phyloP scores from a whole-genome alignment of 805 yeast species.

The Debaryomyces prosopidis region DNA sequence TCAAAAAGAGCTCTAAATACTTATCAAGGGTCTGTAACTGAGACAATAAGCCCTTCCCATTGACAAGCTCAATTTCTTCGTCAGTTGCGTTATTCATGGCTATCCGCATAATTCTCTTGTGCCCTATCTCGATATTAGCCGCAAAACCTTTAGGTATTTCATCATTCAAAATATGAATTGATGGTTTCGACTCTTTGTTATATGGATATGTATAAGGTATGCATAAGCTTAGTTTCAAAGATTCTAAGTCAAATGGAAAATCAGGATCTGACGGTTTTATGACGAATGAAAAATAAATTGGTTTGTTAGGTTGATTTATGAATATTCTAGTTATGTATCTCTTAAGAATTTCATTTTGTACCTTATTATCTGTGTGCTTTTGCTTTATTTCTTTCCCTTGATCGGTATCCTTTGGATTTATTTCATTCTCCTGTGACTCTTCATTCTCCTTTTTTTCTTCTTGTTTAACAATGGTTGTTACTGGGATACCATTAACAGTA shows the following conservation, averaged over 20 bases:
- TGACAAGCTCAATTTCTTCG: constrained; percentile 32
- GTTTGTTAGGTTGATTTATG: constrained; percentile 17
- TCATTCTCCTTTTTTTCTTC: neutral
- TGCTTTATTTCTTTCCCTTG: constrained; percentile 5
- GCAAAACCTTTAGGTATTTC: constrained; percentile 73
- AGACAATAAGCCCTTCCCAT: constrained; percentile 54
- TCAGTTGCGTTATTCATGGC: constrained; percentile 22
- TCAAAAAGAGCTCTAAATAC: constrained; percentile 57
- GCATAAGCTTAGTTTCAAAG: constrained; percentile 51
- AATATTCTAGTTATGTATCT: constrained; percentile 16
- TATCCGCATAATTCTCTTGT: constrained; percentile 41
- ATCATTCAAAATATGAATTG: constrained; percentile 57
- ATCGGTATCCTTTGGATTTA: neutral
- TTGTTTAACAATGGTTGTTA: constrained; percentile 8
- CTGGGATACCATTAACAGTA: constrained; percentile 36
- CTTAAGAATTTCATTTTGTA: constrained; percentile 11
- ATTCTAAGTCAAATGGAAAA: constrained; percentile 63
- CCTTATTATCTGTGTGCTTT: constrained; percentile 4
- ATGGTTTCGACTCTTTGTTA: constrained; percentile 40
- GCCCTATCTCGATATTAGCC: constrained; percentile 67
- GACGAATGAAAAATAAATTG: constrained; percentile 43
- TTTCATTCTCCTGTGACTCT: neutral
- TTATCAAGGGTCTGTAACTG: constrained; percentile 56
- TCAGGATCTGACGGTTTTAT: constrained; percentile 68
- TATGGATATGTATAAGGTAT: constrained; percentile 60